Percentiles rank a stretch among this genome's conserved stretches.
phyloP scores from a whole-genome alignment of 768 basidiomycete genomes.

The Lactarius sp. region DNA sequence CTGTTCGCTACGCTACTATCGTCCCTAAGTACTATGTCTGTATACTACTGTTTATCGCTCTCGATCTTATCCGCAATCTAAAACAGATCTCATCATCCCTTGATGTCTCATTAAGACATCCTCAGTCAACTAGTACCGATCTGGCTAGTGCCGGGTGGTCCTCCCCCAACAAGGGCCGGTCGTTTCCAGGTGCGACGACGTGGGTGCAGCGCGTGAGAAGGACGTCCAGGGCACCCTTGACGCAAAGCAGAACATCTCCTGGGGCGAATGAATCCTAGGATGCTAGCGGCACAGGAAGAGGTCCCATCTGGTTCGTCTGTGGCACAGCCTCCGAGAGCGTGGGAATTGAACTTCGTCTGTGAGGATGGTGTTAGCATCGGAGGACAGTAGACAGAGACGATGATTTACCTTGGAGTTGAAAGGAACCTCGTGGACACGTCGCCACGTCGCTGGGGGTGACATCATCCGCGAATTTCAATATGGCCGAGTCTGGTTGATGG shows the following conservation, averaged over 20 bases:
- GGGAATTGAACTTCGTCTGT: slow-evolving; percentile 51
- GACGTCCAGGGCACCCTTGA: slow-evolving; percentile 52
- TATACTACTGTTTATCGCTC: too few species aligned
- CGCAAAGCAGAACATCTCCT: slow-evolving; percentile 33
- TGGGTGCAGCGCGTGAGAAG: slow-evolving; percentile 40
- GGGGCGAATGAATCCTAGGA: slow-evolving; percentile 30
- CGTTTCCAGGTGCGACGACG: slow-evolving; percentile 38
- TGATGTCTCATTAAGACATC: too few species aligned
- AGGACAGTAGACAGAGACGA: too few species aligned
- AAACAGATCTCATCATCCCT: too few species aligned
- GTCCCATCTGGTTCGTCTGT: background rate
- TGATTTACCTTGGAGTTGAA: slow-evolving; percentile 39
- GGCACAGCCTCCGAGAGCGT: slow-evolving; percentile 35
- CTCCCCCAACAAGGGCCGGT: slow-evolving; percentile 30
- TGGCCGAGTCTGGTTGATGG: slow-evolving; percentile 41
- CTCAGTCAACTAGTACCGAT: too few species aligned
- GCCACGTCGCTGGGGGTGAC: slow-evolving; percentile 24
- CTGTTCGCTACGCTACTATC: too few species aligned
- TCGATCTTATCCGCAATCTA: too few species aligned
- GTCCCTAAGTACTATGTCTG: too few species aligned
- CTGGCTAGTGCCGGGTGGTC: too few species aligned
- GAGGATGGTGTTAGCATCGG: slow-evolving; percentile 20
- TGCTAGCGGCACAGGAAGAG: slow-evolving; percentile 28
- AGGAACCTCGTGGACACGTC: slow-evolving; percentile 31
- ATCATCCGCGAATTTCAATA: slow-evolving; percentile 46